A percentile compares a stretch with the other conserved stretches of the same genome.
Conservation (phyloP, 1,284 basidiomycete species). For the Cutaneotrichosporon cavernicola region DNA sequence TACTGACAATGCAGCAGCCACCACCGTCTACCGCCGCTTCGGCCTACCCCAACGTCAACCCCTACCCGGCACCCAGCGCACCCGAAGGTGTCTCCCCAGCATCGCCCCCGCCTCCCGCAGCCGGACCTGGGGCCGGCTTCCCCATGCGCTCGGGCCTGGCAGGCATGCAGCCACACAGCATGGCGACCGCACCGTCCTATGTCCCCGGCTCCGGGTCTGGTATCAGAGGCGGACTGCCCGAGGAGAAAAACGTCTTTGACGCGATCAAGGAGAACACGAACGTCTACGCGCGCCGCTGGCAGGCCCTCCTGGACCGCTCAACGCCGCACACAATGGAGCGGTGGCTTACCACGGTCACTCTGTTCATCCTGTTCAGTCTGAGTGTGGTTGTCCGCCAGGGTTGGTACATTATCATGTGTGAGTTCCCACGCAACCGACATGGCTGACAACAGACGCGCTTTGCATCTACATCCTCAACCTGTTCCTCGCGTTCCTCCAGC, state of each 20-base stretch:
- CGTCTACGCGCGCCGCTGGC: conserved; percentile 57
- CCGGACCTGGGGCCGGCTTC: conserved; percentile 52
- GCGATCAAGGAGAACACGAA: conserved; percentile 50
- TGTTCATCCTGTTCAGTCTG: conserved; percentile 77
- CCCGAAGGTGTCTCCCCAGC: conserved; percentile 2
- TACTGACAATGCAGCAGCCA: conserved; percentile 5
- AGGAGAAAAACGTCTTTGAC: conserved; percentile 53
- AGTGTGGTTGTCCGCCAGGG: conserved; percentile 87
- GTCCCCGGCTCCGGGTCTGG: conserved; percentile 38
- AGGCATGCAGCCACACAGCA: conserved; percentile 47
- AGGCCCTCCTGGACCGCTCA: conserved; percentile 81
- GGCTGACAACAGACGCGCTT: conserved; percentile 63
- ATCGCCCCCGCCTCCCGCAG: conserved; percentile 25
- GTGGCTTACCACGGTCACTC: conserved; percentile 76
- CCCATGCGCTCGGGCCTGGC: conserved; percentile 48
- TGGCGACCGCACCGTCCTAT: conserved; percentile 34
- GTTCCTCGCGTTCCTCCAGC: conserved; percentile 56
- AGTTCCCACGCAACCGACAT: not conserved
- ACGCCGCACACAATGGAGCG: conserved; percentile 85
- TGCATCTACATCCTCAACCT: conserved; percentile 89
- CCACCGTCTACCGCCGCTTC: conserved; percentile 13
- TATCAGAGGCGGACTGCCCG: conserved; percentile 36
- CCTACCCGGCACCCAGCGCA: conserved; percentile 24
- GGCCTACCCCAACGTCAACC: conserved; percentile 29
- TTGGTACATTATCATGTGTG: conserved; percentile 74